These are phyloP conservation scores for Trichophyton mentagrophytes DNA, from an alignment of 2,329 filamentous ascomycete genomes.

Conservation along the genomic window DNA sequence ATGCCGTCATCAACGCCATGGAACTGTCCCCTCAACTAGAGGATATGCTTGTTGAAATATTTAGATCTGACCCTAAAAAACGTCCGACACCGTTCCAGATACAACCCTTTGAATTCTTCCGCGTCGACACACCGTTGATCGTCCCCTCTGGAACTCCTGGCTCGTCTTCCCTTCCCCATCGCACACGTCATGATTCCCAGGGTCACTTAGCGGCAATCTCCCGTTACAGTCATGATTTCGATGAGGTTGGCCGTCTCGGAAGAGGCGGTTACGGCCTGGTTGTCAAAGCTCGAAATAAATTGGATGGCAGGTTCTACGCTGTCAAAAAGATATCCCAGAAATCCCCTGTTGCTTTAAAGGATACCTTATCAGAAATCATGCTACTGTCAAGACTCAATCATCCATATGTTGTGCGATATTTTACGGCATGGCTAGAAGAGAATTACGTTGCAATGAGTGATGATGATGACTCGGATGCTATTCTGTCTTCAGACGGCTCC, in stretches of 20 bases:
- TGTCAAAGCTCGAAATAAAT: slow-evolving; percentile 84
- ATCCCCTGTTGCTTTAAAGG: slow-evolving; percentile 49
- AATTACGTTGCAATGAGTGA: slow-evolving; percentile 31
- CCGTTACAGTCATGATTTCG: slow-evolving; percentile 77
- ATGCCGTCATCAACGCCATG: slow-evolving; percentile 56
- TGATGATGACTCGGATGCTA: slow-evolving; percentile 29
- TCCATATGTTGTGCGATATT: slow-evolving; percentile 78
- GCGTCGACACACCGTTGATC: slow-evolving; percentile 27
- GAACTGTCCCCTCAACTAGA: slow-evolving; percentile 61
- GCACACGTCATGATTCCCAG: slow-evolving; percentile 51
- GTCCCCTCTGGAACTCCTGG: slow-evolving; percentile 15
- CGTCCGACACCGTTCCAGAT: slow-evolving; percentile 69
- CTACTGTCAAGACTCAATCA: slow-evolving; percentile 87
- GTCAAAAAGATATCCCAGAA: slow-evolving; percentile 91
- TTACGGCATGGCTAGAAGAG: slow-evolving; percentile 87
- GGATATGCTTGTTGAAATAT: slow-evolving; percentile 71
- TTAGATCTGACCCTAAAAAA: slow-evolving; percentile 72
- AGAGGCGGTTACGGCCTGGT: slow-evolving; percentile 95
- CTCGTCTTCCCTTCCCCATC: slow-evolving; percentile 32
- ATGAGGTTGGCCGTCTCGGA: slow-evolving; percentile 75
- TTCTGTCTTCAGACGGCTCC: not conserved
- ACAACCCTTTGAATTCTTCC: slow-evolving; percentile 41
- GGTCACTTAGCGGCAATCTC: slow-evolving; percentile 46
- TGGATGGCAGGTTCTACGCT: slow-evolving; percentile 86
- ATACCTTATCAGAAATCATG: slow-evolving; percentile 71